These are phyloP conservation scores for Globisporangium nagaii DNA, from an alignment of 352 stramenopile genomes.

Conservation along the genomic window DNA sequence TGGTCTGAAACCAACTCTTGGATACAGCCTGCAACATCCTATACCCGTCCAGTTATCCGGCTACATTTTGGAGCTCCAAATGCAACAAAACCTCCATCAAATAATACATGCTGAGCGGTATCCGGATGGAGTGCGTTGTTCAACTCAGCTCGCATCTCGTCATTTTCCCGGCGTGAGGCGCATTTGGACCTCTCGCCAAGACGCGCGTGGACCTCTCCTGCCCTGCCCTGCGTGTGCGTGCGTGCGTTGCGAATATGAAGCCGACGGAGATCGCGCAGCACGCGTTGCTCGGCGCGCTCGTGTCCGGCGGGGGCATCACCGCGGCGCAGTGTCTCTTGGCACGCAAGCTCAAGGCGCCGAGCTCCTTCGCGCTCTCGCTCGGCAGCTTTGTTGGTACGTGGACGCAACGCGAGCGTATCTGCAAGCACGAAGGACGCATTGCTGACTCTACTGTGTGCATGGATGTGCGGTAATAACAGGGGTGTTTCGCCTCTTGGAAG, in stretches of 20 bases:
- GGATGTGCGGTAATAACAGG: conserved; percentile 1
- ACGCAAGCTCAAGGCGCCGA: conserved; percentile 28
- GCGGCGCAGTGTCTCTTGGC: conserved; percentile 33
- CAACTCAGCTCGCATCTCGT: too few relatives aligned
- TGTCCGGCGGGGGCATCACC: conserved; percentile 25
- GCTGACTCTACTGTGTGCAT: neutral
- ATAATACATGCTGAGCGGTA: too few relatives aligned
- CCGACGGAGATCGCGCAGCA: conserved; percentile 35
- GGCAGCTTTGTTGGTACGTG: conserved; percentile 47
- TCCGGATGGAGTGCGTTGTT: too few relatives aligned
- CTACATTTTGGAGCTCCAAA: too few relatives aligned
- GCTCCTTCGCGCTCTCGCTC: conserved; percentile 42
- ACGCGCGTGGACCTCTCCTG: too few relatives aligned
- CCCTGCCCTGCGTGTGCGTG: too few relatives aligned
- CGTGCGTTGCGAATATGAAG: neutral
- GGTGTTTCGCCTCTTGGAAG: conserved; percentile 46
- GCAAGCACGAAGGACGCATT: neutral
- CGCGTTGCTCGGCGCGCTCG: conserved; percentile 28
- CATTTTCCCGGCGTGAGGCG: too few relatives aligned
- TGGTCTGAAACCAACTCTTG: too few relatives aligned
- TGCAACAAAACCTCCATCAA: too few relatives aligned
- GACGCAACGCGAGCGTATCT: neutral
- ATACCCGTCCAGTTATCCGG: too few relatives aligned
- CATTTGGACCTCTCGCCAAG: too few relatives aligned
- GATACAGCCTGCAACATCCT: too few relatives aligned